Base-by-base conservation (phyloP, 2,329 filamentous ascomycete species). In the Leptodontidium sp. region DNA sequence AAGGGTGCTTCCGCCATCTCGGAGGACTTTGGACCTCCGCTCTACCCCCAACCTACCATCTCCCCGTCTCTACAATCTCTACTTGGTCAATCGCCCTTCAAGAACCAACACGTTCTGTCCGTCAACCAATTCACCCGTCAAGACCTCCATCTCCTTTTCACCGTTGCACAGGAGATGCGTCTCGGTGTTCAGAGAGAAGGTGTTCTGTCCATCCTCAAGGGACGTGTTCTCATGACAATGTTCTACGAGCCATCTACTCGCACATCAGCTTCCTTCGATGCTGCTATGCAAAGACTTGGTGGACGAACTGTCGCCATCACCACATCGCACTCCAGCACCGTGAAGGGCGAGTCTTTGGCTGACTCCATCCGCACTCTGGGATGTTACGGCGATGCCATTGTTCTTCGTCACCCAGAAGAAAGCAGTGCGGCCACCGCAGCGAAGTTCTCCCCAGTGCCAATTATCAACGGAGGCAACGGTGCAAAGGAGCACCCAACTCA, bases 221-320 rank as follows among this genome's bases (percentile, higher is more conserved):
- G 94, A 35, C 90, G 92, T 57, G 88, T 99, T 14, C 87, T 99
- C 47, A 93, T 91, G 82, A 96, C 93, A 1, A 89, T 99, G 84
- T 99, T 99, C 87, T 99, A 94, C 81, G 96, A 99, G 85, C 96
- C 96, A 1, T 98, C 95, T 0, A 99, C 96, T 2, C 89, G 96
- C 65, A 99, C 96, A 5, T 98, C 95, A 14, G 90, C 93, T 47
- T 99, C 96, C 3, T 99, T 99, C 76, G 96, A 99, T 78, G 93
- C 95, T 67, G 96, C 96, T 52, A 99, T 99, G 96, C 97, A 99
- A 85, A 92, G 97, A 64, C 90, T 99, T 5, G 96, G 96, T 74
- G 96, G 96, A 59, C 88, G 93, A 61, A 95, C 92, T 2, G 87
- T 99, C 65, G 86, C 90, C 64, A 90, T 98, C 77, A 86, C 93